These are phyloP conservation scores for Aspergillus eucalypticola DNA, from an alignment of 2,329 filamentous ascomycete genomes.

Conservation along the genomic window DNA sequence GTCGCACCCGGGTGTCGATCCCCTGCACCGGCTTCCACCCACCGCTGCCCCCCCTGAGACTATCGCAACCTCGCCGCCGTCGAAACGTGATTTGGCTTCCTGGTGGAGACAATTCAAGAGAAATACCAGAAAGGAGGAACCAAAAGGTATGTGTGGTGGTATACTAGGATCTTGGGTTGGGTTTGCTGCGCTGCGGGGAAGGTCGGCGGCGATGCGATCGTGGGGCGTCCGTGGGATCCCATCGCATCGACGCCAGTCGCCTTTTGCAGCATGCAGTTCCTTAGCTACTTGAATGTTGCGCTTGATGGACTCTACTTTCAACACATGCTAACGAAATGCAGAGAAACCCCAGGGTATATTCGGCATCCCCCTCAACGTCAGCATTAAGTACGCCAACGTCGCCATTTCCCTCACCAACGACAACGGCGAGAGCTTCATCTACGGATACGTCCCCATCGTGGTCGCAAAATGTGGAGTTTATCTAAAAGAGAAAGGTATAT, in stretches of 20 bases:
- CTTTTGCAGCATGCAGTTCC: not conserved
- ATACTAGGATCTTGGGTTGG: conserved; percentile 26
- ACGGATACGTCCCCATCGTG: conserved; percentile 97
- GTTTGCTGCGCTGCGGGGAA: not conserved
- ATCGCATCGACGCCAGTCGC: not conserved
- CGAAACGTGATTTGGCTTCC: conserved; percentile 82
- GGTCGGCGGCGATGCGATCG: conserved; percentile 8
- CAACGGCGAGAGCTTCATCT: conserved; percentile 92
- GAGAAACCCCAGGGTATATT: conserved; percentile 74
- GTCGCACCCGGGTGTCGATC: conserved; percentile 36
- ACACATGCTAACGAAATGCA: conserved; percentile 8
- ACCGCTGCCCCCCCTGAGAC: conserved; percentile 43
- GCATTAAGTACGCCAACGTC: conserved; percentile 96
- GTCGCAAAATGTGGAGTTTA: conserved; percentile 98
- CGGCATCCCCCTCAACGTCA: conserved; percentile 86
- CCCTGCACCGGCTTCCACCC: conserved; percentile 35
- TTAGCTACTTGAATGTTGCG: not conserved
- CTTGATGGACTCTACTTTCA: not conserved
- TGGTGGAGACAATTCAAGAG: conserved; percentile 98
- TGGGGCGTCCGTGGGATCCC: not conserved
- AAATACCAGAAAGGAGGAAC: conserved; percentile 61
- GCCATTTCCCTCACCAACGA: conserved; percentile 95
- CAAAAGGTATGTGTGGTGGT: conserved; percentile 53
- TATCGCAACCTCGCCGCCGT: conserved; percentile 68
- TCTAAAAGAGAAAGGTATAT: conserved; percentile 91